These are phyloP conservation scores for Pseudocercospora fuligena DNA, from an alignment of 2,329 filamentous ascomycete species.

Conservation along the genomic window DNA sequence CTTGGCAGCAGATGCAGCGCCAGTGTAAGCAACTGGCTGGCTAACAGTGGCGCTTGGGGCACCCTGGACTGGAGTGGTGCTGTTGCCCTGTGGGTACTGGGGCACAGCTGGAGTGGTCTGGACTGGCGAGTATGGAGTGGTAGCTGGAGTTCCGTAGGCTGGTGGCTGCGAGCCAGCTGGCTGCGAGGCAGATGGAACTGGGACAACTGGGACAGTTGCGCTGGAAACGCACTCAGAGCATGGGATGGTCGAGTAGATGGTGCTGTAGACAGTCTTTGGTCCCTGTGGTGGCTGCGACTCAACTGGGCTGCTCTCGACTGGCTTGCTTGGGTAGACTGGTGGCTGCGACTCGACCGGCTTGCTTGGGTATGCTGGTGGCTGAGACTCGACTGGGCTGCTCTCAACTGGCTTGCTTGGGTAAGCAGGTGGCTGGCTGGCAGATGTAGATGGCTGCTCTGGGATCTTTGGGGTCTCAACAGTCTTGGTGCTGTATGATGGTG, in stretches of 20 bases:
- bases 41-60: constrained; percentile 4
- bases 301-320: neutral
- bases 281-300: neutral
- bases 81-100: constrained; percentile 1
- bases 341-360: constrained; percentile 2
- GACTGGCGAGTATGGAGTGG: constrained; percentile 18
- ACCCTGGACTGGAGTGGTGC: neutral
- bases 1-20: constrained; percentile 4
- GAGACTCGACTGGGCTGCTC: neutral
- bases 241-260: constrained; percentile 12
- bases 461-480: neutral
- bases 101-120: neutral
- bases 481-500: neutral
- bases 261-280: constrained; percentile 2
- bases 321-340: neutral
- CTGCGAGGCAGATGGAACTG: constrained; percentile 5
- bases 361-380: neutral
- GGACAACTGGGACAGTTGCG: constrained; percentile 14
- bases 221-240: constrained; percentile 12
- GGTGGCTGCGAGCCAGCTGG: neutral
- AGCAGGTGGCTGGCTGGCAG: neutral
- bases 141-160: constrained; percentile 7
- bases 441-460: neutral
- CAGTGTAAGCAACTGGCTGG: constrained; percentile 8
- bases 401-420: neutral